phyloP scores from a whole-genome alignment of 1,139 yeast species.

The Meyerozyma smithsonii region DNA sequence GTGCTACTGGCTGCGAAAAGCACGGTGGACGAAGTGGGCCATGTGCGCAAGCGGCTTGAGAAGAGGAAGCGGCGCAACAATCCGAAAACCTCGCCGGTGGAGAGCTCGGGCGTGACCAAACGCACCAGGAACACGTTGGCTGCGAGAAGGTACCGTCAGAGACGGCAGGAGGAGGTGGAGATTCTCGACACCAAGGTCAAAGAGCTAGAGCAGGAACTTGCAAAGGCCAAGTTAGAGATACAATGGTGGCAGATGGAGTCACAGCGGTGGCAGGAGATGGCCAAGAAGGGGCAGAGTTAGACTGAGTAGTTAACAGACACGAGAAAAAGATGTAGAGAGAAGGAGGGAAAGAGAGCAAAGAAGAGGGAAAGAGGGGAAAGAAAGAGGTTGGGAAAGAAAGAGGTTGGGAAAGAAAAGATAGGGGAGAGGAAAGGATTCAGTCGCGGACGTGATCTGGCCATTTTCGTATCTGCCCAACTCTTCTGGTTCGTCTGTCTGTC shows the following conservation, averaged over 20 bases:
- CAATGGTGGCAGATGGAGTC: slow-evolving; percentile 20
- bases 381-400: no score
- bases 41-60: slow-evolving; percentile 2
- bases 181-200: slow-evolving; percentile 14
- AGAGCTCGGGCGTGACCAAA: slow-evolving; percentile 6
- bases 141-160: slow-evolving; percentile 17
- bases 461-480: no score
- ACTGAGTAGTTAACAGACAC: no score
- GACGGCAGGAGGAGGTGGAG: slow-evolving; percentile 16
- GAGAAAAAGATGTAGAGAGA: no score
- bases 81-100: neutral
- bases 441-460: no score
- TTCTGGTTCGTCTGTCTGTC: no score
- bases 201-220: slow-evolving; percentile 13
- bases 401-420: no score
- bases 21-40: neutral
- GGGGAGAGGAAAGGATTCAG: no score
- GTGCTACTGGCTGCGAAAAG: neutral
- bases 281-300: slow-evolving; percentile 4
- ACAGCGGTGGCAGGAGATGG: slow-evolving; percentile 9
- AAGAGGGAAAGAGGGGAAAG: no score
- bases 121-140: slow-evolving; percentile 17
- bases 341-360: neutral
- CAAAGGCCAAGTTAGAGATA: slow-evolving; percentile 11
- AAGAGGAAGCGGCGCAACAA: neutral